phyloP scores from a whole-genome alignment of 768 basidiomycete species.

The Wakefieldia striispora region DNA sequence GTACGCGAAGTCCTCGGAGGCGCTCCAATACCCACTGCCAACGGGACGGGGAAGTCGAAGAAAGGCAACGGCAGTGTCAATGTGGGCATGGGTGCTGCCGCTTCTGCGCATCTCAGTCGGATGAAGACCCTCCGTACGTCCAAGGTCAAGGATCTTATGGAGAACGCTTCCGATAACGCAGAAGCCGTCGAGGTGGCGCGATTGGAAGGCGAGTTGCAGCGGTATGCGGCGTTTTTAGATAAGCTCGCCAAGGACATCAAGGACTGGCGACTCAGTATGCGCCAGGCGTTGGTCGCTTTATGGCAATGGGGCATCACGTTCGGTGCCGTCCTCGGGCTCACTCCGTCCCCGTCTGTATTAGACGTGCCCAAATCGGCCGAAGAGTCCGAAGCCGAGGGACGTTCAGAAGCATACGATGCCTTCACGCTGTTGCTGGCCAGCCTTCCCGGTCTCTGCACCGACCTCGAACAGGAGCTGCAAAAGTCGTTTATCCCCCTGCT shows the following conservation, averaged over 20 bases:
- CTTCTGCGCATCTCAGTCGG: conserved; percentile 56
- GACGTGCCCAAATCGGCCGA: conserved; percentile 6
- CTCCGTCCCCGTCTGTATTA: conserved; percentile 33
- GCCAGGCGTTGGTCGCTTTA: conserved; percentile 47
- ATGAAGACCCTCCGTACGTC: conserved; percentile 52
- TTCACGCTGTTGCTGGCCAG: conserved; percentile 59
- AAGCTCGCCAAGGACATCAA: conserved; percentile 60
- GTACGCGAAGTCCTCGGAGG: conserved; percentile 68
- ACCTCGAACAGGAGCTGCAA: conserved; percentile 53
- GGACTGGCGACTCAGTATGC: conserved; percentile 59
- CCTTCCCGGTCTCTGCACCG: conserved; percentile 50
- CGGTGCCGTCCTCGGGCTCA: conserved; percentile 63
- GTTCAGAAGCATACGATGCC: conserved; percentile 67
- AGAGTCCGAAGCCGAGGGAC: conserved; percentile 23
- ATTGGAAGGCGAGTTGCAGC: conserved; percentile 56
- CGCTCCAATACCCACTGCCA: conserved; percentile 33
- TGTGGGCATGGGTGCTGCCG: conserved; percentile 44
- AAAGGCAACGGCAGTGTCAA: conserved; percentile 40
- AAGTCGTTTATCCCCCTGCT: conserved; percentile 57
- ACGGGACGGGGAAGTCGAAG: conserved; percentile 39
- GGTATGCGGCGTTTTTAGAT: conserved; percentile 56
- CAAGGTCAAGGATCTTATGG: conserved; percentile 30
- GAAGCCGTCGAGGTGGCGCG: conserved; percentile 51
- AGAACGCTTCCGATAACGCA: conserved; percentile 33
- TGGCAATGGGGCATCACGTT: conserved; percentile 65